These are phyloP conservation scores for Suillus brevipes DNA, from an alignment of 768 basidiomycete species.

Conservation along the genomic window DNA sequence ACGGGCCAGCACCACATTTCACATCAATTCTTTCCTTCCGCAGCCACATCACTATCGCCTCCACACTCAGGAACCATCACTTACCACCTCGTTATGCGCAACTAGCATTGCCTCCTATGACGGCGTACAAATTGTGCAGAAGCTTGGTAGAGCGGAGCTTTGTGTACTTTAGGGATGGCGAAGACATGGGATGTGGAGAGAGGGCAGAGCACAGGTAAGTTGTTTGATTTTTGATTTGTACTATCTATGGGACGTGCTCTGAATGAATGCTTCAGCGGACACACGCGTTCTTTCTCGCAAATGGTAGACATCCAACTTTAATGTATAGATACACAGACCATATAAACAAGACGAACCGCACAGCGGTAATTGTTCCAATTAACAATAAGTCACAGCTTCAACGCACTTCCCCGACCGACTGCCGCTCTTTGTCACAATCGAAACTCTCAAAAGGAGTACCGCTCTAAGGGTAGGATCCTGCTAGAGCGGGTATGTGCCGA, in stretches of 20 bases:
- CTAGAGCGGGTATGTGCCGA: neutral
- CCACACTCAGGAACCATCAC: too few species aligned
- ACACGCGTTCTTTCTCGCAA: neutral
- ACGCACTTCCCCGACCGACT: neutral
- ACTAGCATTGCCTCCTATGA: too few species aligned
- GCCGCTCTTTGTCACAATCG: neutral
- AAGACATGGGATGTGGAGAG: too few species aligned
- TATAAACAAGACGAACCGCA: neutral
- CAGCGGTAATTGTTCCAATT: neutral
- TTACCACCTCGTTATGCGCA: too few species aligned
- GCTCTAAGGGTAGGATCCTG: neutral
- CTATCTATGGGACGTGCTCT: neutral
- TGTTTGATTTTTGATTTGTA: neutral
- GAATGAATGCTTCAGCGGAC: neutral
- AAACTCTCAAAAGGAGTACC: neutral
- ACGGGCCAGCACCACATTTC: too few species aligned
- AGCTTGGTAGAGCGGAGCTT: too few species aligned
- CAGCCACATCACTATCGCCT: too few species aligned
- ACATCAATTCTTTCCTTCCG: too few species aligned
- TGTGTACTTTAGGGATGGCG: too few species aligned
- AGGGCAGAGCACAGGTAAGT: neutral
- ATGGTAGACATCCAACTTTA: neutral
- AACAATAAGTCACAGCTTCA: neutral
- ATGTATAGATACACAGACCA: neutral
- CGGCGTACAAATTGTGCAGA: too few species aligned